Evolutionary conservation across 306 rosid genomes (phyloP).

Genomic region (Coriaria nepalensis): DNA sequence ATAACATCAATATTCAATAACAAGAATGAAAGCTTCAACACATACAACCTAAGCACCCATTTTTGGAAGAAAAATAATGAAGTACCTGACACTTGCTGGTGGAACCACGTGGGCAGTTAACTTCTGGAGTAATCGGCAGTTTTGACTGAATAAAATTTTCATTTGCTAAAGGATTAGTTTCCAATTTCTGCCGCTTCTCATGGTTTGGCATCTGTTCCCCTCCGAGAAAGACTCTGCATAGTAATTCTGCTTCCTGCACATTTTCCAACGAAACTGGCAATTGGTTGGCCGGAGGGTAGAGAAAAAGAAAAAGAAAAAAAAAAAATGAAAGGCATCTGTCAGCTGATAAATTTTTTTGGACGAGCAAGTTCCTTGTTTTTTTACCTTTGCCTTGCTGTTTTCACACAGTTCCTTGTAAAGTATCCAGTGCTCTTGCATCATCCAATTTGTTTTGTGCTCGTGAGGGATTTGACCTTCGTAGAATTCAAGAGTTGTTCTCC

Average conservation of each 20-base stretch:
- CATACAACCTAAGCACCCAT: background rate
- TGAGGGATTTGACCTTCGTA: conserved; percentile 15
- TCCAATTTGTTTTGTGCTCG: conserved; percentile 16
- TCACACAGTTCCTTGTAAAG: background rate
- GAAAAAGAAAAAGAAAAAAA: background rate
- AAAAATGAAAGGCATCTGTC: background rate
- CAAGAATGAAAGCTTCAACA: conserved; percentile 1
- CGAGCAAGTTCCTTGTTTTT: conserved; percentile 1
- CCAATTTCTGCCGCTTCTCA: background rate
- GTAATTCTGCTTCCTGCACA: conserved; percentile 20
- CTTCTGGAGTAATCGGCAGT: conserved; percentile 1
- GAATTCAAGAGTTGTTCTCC: conserved; percentile 21
- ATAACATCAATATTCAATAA: background rate
- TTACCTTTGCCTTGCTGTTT: conserved; percentile 18
- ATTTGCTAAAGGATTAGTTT: background rate
- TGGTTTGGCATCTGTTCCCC: conserved; percentile 7
- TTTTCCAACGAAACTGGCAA: conserved; percentile 24
- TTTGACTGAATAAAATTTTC: background rate
- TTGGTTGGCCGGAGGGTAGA: conserved; percentile 17
- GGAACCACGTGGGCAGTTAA: conserved; percentile 12
- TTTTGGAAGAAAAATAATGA: background rate
- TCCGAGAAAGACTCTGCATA: conserved; percentile 18
- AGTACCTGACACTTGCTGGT: conserved; percentile 18
- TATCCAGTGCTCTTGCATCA: conserved; percentile 22
- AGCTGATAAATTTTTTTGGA: conserved; percentile 1